Base-by-base conservation (phyloP, 371 early-diverging fungal genomes). In the Rhizopus delemar region DNA sequence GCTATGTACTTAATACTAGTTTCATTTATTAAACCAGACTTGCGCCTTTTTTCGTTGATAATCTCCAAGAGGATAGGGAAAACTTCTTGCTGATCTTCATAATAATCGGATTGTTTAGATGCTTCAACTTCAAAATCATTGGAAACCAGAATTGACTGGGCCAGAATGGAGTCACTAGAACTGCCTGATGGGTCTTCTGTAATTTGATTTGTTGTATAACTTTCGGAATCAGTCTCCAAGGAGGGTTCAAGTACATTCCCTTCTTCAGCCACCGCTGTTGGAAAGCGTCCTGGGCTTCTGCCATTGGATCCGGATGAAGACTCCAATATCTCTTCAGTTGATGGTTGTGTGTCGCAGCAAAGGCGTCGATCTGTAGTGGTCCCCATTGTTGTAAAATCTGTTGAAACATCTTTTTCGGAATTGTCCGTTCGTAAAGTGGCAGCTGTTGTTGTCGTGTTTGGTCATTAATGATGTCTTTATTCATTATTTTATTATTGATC, bases 1-100 rank as follows among this genome's bases (percentile, higher is more conserved):
- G 13, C 15, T 3, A 61, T 22, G 33, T 33, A 50, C 9, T 51
- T 9, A 7, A 46, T 34, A 65, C 91, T 83, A 28, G 89, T 78
- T 34, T 85, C 85, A 73, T 91, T 38, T 2, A 38, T 38, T 11
- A 38, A 38, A 38, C 38, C 38, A 38, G 38, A 38, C 38, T 38
- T 38, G 38, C 38, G 38, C 38, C 38, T 38, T 2, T 28, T 29
- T 38, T 22, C 38, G 34, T 38, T 51, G 36, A 51, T 51, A 51
- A 38, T 38, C 8, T 33, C 52, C 52, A 51, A 1, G 52, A 4
- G 52, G 32, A 2, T 12, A 51, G 3, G 13, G 8, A 16, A 7
- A 11, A 51, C n/a, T 51, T 51, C 38, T 22, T 38, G 34, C 32
- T 51, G 33, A 35, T 51, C 13, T 51, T 33, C 36, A 38, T 36